Base-by-base conservation (phyloP, 208 protist genomes). In the Crithidia expoeki region DNA sequence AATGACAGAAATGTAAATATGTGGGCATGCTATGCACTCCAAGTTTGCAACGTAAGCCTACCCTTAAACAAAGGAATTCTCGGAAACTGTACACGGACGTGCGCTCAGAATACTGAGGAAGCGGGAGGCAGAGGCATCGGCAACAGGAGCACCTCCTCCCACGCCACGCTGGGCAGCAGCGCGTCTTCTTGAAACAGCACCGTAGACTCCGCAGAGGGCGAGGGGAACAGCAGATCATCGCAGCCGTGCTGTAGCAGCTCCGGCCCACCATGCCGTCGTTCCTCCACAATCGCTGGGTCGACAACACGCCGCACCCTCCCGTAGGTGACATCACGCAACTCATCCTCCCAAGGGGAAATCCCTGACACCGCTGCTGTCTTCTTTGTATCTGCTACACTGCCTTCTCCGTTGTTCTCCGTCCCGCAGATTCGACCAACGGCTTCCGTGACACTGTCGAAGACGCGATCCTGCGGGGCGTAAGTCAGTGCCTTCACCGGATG, bases 61-160 rank as follows among this genome's bases (percentile, higher is more conserved):
- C n/a, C n/a, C n/a, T n/a, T n/a, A n/a, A n/a, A n/a, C n/a, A n/a
- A n/a, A n/a, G n/a, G n/a, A n/a, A n/a, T n/a, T n/a, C n/a, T n/a
- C n/a, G 12, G 36, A 40, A 12, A 40, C 36, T 12, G 5, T 5
- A 14, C 36, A 40, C 36, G 36, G 36, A 40, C 9, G 12, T 14
- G 47, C 42, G 16, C 34, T 86, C 63, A 95, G 46, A 93, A 88
- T 3, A 91, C 85, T 4, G 90, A 88, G 3, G 87, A 80, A 4
- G 85, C 86, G 11, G 90, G 73, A 6, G 90, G 86, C 25, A 94
- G 79, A 23, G 90, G 90, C 80, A 96, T 72, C 17, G 90, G 80
- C 27, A 94, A 57, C 34, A 87, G 44, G 32, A 96, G 71, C 28
- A 81, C 58, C 28, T 72, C 61, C 33, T 67, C 61, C 61, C 65